These are phyloP conservation scores for Naganishia kalamii DNA, from an alignment of 768 basidiomycete species.

Conservation along the genomic window DNA sequence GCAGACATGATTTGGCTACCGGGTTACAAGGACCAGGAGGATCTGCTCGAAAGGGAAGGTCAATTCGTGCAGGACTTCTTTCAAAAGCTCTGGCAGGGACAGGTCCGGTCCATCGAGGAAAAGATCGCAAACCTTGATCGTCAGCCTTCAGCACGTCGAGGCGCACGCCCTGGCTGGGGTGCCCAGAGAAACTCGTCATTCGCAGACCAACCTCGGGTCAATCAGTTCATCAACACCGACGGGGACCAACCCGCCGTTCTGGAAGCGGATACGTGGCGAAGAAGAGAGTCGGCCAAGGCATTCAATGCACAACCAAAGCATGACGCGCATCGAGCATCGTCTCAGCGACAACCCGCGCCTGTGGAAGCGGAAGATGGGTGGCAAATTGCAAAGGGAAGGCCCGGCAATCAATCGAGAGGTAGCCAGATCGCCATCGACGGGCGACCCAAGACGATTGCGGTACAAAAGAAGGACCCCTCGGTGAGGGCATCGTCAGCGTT, in stretches of 20 bases:
- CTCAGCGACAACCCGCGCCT: neutral
- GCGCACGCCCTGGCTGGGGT: constrained; percentile 2
- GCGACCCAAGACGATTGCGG: neutral
- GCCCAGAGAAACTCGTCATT: neutral
- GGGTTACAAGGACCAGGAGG: neutral
- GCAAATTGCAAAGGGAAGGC: constrained; percentile 7
- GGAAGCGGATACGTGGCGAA: constrained; percentile 3
- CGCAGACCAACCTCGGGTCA: neutral
- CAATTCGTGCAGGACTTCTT: constrained; percentile 13
- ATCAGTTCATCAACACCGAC: neutral
- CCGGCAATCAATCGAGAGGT: neutral
- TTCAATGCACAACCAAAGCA: no score
- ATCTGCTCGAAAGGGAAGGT: constrained; percentile 14
- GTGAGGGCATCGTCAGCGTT: constrained; percentile 2
- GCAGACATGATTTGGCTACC: constrained; percentile 21
- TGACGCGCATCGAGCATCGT: neutral
- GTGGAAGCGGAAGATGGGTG: neutral
- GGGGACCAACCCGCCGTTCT: constrained; percentile 1
- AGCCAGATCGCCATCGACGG: neutral
- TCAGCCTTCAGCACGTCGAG: neutral
- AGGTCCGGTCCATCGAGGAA: constrained; percentile 19
- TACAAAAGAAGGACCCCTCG: neutral
- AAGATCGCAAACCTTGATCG: constrained; percentile 9
- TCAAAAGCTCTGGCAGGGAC: constrained; percentile 15
- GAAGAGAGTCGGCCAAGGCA: neutral